Evolutionary conservation across 2,329 filamentous ascomycete genomes (phyloP), one percentile per base, ranked within the genome.

Genomic region (Sporothrix dimorphospora): DNA sequence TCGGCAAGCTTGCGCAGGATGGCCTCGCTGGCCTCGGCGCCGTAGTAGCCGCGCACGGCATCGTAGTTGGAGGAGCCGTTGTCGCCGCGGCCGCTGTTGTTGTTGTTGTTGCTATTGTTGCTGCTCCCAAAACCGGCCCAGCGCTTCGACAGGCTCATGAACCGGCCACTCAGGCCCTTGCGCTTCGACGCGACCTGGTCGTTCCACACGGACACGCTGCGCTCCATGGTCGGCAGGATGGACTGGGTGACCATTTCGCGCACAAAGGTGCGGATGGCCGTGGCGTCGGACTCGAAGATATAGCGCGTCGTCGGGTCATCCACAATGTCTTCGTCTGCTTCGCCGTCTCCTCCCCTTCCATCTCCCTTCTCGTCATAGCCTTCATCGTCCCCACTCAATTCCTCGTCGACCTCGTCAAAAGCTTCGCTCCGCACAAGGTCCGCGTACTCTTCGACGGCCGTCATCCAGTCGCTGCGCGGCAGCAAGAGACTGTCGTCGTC

Each of bases 171-270:
- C 65, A 99, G 86, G 16, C 97, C 97, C 78, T 94, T 90, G 72
- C 97, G 88, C 72, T 93, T 89, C 14, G 97, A 98, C 19, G 95
- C 94, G 34, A 98, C 92, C 80, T 98, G 95, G 77, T 99, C 96
- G 78, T 99, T 99, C 97, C 96, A 99, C 5, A 94, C 86, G 6
- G 94, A 91, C 12, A 97, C 89, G 75, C 92, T 91, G 71, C 95
- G 91, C 81, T 99, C 96, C 97, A 99, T 99, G 53, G 93, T 94
- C 1, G 97, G 96, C 72, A 99, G 87, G 69, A 99, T 90, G 1
- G 95, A 98, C 79, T 98, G 95, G 0, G 92, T 96, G 8, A 98
- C 93, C 86, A 99, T 93, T 80, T 99, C 97, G 42, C 96, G 91
- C 73, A 98, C 89, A 79, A 99, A 97, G 0, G 92, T 92, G 70